Evolutionary conservation across 192 early-diverging fungal genomes (phyloP).

Genomic region (Backusella mclennaniae): DNA sequence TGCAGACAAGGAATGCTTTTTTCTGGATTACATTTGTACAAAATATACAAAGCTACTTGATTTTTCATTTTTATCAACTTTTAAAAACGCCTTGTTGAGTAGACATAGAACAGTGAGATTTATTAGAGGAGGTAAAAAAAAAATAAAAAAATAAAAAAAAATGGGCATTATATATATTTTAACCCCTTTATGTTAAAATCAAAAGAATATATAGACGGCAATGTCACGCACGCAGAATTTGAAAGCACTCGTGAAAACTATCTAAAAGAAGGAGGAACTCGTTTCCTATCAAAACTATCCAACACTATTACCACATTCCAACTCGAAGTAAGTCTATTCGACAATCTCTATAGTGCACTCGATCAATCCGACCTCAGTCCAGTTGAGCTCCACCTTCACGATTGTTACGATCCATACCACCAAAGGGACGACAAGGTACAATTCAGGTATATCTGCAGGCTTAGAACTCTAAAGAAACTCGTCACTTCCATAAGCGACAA

Average conservation of each 20-base stretch:
- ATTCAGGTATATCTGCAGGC: neutral
- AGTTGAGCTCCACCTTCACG: neutral
- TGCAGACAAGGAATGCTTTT: neutral
- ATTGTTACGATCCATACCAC: neutral
- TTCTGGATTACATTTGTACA: neutral
- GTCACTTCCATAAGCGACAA: neutral
- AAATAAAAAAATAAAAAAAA: neutral
- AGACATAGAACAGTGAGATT: neutral
- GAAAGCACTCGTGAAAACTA: neutral
- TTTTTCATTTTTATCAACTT: neutral
- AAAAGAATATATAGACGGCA: neutral
- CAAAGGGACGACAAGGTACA: neutral
- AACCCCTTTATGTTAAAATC: no score
- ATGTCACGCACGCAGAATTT: neutral
- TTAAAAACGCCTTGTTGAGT: neutral
- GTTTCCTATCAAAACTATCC: neutral
- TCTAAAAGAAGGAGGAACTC: neutral
- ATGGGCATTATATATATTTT: no score
- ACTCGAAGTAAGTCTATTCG: neutral
- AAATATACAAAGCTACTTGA: neutral
- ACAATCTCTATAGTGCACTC: neutral
- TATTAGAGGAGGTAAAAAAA: neutral
- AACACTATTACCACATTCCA: neutral
- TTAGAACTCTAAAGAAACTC: neutral
- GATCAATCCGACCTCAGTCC: neutral